phyloP scores from a whole-genome alignment of 2,329 filamentous ascomycete genomes.

The Neofusicoccum ribis region DNA sequence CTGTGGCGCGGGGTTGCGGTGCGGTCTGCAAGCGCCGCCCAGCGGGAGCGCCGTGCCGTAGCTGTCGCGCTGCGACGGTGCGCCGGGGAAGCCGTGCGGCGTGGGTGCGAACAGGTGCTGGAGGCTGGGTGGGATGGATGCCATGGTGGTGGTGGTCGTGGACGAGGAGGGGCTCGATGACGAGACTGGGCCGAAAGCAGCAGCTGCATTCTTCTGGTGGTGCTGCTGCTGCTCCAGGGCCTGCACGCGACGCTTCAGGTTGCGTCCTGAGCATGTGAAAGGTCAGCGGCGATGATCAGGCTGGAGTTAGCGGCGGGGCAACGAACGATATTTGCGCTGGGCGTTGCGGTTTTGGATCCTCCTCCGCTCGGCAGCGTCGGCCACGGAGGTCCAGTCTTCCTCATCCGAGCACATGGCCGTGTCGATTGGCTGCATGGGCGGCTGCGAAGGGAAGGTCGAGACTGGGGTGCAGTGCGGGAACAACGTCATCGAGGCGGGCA shows the following conservation, averaged over 20 bases:
- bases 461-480: background rate
- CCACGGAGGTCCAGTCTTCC: constrained; percentile 95
- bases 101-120: background rate
- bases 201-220: too few species aligned
- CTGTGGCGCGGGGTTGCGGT: background rate
- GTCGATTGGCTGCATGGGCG: background rate
- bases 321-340: constrained; percentile 85
- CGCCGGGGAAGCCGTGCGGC: background rate
- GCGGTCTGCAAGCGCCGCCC: background rate
- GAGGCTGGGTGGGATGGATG: background rate
- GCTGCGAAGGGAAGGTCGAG: background rate
- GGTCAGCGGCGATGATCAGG: background rate
- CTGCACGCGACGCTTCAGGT: constrained; percentile 2
- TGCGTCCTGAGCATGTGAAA: background rate
- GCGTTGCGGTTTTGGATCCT: constrained; percentile 91
- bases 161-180: background rate
- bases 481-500: background rate
- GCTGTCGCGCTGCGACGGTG: too few species aligned
- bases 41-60: too few species aligned
- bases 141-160: background rate
- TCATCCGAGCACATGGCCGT: constrained; percentile 37
- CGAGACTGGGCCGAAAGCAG: background rate
- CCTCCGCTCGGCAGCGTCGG: constrained; percentile 81
- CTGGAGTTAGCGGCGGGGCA: background rate
- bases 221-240: background rate